A percentile compares a stretch with the other conserved stretches of the same genome.
Evolutionary conservation across 495 filamentous ascomycete genomes (phyloP).

Genomic region (Penicillium chermesinum): DNA sequence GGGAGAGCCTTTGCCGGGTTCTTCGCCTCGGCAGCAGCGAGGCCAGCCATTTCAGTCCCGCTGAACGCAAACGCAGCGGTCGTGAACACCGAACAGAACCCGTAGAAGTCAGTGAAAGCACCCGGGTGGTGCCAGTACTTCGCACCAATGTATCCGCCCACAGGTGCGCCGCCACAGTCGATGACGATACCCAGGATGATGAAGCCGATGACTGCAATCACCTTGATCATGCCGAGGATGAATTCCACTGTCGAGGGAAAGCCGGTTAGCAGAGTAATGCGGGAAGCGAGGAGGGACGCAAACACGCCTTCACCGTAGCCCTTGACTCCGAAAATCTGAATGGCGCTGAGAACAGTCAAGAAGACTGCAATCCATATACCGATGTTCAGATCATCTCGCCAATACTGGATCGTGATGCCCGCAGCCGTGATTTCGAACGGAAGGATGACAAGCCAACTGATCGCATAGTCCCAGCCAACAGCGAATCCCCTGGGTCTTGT

Average conservation of each 20-base stretch:
- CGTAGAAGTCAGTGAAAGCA: conserved; percentile 65
- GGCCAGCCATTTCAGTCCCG: conserved; percentile 68
- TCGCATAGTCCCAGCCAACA: conserved; percentile 63
- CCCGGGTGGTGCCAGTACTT: conserved; percentile 63
- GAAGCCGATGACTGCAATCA: conserved; percentile 60
- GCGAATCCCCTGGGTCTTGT: conserved; percentile 48
- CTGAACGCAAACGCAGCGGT: conserved; percentile 70
- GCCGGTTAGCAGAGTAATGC: too few relatives aligned
- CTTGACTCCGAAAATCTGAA: conserved; percentile 53
- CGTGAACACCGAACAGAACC: conserved; percentile 69
- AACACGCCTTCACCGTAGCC: conserved; percentile 69
- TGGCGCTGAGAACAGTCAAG: conserved; percentile 29
- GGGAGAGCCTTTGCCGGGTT: conserved; percentile 63
- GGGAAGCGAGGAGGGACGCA: too few relatives aligned
- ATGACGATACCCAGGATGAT: conserved; percentile 68
- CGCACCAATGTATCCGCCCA: conserved; percentile 54
- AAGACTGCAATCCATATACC: conserved; percentile 67
- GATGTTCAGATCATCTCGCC: conserved; percentile 52
- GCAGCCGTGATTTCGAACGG: conserved; percentile 69
- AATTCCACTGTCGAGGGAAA: conserved; percentile 47
- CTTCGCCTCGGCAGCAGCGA: conserved; percentile 63
- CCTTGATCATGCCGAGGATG: conserved; percentile 39
- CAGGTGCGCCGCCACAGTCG: conserved; percentile 59
- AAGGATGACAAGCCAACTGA: conserved; percentile 60
- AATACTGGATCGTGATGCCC: conserved; percentile 71